These are phyloP conservation scores for Ensete ventricosum DNA, from an alignment of 176 grass and related monocot genomes.

Conservation along the genomic window DNA sequence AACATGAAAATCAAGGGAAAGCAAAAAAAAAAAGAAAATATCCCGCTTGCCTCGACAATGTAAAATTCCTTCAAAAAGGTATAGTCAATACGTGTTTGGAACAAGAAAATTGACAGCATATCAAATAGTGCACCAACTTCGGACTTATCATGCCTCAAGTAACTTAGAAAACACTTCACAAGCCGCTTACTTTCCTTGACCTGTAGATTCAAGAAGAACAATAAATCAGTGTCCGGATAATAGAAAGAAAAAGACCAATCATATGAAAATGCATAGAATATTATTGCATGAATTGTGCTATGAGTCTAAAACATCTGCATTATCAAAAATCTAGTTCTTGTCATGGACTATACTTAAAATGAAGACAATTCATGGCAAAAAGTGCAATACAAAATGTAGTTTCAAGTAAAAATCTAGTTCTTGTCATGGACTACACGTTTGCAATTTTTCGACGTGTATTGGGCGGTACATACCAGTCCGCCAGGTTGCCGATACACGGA, in stretches of 20 bases:
- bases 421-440: too few relatives aligned
- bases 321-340: background rate
- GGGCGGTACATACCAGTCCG: too few relatives aligned
- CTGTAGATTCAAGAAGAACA: constrained; percentile 30
- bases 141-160: constrained; percentile 67
- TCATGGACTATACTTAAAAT: background rate
- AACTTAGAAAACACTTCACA: constrained; percentile 97
- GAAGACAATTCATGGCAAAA: background rate
- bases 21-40: background rate
- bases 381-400: background rate
- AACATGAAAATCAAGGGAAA: too few relatives aligned
- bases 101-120: constrained; percentile 98
- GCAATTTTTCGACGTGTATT: too few relatives aligned
- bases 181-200: constrained; percentile 99
- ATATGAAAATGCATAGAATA: too few relatives aligned
- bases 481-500: too few relatives aligned
- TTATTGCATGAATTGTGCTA: too few relatives aligned
- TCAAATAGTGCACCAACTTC: constrained; percentile 97
- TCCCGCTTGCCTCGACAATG: constrained; percentile 71
- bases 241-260: too few relatives aligned
- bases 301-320: background rate
- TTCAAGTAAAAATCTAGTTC: too few relatives aligned
- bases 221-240: background rate
- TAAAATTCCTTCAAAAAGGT: constrained; percentile 97
- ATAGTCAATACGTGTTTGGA: constrained; percentile 92